phyloP scores from a whole-genome alignment of 2,329 filamentous ascomycete species.

The Fusarium vanettenii region DNA sequence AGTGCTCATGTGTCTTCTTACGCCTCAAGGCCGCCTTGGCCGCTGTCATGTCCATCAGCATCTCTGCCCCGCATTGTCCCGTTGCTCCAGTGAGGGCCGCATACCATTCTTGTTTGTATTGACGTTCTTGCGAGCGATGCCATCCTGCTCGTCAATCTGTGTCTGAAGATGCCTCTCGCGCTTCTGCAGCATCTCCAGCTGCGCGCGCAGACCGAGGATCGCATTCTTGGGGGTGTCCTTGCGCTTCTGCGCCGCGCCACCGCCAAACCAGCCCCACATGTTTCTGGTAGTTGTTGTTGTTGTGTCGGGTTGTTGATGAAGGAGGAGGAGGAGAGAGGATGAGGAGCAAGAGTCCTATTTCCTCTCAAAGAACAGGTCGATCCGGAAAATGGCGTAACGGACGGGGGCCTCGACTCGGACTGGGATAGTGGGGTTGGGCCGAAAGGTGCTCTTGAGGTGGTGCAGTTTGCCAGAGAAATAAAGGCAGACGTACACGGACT shows the following conservation, averaged over 20 bases:
- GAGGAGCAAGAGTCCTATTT: conserved; percentile 23
- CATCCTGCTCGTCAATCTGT: conserved; percentile 94
- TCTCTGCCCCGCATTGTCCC: conserved; percentile 23
- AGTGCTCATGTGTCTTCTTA: conserved; percentile 95
- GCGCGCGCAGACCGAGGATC: conserved; percentile 86
- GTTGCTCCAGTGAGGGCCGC: conserved; percentile 44
- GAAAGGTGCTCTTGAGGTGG: conserved; percentile 15
- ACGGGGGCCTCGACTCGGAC: conserved; percentile 28
- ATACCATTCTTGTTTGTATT: conserved; percentile 88
- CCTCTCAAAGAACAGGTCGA: conserved; percentile 25
- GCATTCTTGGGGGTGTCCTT: conserved; percentile 98
- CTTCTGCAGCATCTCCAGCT: conserved; percentile 98
- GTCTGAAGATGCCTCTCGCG: conserved; percentile 89
- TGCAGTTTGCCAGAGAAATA: background rate
- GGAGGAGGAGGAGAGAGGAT: background rate
- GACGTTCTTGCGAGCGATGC: conserved; percentile 88
- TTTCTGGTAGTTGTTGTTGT: conserved; percentile 40
- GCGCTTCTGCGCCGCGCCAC: conserved; percentile 81
- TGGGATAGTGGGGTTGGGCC: conserved; percentile 44
- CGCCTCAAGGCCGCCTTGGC: conserved; percentile 90
- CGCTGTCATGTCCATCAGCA: conserved; percentile 63
- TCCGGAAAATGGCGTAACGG: conserved; percentile 41
- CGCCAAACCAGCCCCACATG: conserved; percentile 93
- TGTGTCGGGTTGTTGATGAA: conserved; percentile 2
- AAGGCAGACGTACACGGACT: background rate